phyloP scores from a whole-genome alignment of 2,329 filamentous ascomycete genomes.

The Sphaerulina vaccinii region DNA sequence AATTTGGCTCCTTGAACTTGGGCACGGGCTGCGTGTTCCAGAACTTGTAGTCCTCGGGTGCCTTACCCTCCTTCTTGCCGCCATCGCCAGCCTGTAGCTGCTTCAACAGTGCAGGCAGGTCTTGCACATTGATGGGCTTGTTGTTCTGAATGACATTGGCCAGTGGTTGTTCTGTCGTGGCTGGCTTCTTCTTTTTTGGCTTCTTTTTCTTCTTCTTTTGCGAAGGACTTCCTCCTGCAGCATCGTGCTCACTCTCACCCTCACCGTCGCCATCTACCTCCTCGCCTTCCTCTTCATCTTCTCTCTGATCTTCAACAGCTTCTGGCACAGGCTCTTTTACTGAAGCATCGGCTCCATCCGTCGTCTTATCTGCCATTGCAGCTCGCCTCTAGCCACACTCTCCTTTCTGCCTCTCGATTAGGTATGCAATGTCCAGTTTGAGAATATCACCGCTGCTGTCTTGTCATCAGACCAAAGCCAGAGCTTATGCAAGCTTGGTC shows the following conservation, averaged over 20 bases:
- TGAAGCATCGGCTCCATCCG: slow-evolving; percentile 23
- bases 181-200: slow-evolving; percentile 30
- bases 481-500: neutral
- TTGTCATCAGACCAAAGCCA: neutral
- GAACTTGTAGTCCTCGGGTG: slow-evolving; percentile 72
- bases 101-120: slow-evolving; percentile 33
- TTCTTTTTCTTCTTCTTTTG: slow-evolving; percentile 31
- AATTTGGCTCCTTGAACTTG: slow-evolving; percentile 61
- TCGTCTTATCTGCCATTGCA: slow-evolving; percentile 15
- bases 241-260: slow-evolving; percentile 20
- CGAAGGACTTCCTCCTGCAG: slow-evolving; percentile 8
- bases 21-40: slow-evolving; percentile 97
- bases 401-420: no score
- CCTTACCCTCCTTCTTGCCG: slow-evolving; percentile 35
- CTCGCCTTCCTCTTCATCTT: slow-evolving; percentile 26
- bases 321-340: slow-evolving; percentile 18
- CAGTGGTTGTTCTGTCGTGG: slow-evolving; percentile 13
- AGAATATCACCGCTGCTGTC: neutral
- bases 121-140: slow-evolving; percentile 26
- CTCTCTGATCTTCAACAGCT: slow-evolving; percentile 20
- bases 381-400: neutral
- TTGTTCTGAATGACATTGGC: slow-evolving; percentile 18
- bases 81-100: slow-evolving; percentile 29
- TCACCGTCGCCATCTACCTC: slow-evolving; percentile 17
- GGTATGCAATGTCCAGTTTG: no score